Conservation (phyloP, 2,329 filamentous ascomycete species). For the Xylaria sp. region DNA sequence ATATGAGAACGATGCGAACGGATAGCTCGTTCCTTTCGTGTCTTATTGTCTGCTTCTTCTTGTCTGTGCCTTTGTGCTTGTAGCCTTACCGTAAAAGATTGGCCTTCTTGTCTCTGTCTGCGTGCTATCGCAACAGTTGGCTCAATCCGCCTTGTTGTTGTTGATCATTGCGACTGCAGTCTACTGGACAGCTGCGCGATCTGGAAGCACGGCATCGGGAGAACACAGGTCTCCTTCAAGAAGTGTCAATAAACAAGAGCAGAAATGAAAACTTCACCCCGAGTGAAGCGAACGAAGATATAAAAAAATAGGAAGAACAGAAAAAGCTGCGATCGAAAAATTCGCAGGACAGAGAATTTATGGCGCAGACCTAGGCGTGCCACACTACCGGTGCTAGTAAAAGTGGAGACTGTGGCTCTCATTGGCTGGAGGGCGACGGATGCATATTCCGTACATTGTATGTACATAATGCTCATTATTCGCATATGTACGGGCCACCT, state of each 20-base stretch:
- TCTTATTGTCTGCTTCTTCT: not conserved
- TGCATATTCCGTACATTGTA: not conserved
- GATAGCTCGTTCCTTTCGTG: not conserved
- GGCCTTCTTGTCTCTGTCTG: not conserved
- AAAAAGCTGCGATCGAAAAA: not conserved
- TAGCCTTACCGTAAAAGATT: not conserved
- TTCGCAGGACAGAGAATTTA: not conserved
- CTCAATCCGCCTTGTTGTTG: not conserved
- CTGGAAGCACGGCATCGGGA: not conserved
- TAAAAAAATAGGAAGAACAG: not conserved
- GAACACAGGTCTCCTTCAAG: not conserved
- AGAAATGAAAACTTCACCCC: not conserved
- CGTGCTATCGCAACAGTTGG: constrained; percentile 5
- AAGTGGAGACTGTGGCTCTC: not conserved
- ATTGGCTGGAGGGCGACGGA: not conserved
- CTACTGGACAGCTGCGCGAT: not conserved
- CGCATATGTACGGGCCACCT: not conserved
- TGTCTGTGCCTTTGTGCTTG: not conserved
- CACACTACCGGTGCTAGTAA: not conserved
- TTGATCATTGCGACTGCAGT: not conserved
- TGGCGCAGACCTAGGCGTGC: not conserved
- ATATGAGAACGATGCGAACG: not conserved
- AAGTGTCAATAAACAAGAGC: not conserved
- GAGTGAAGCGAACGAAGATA: not conserved
- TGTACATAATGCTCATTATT: not conserved